A percentile compares a stretch with the other conserved stretches of the same genome.
phyloP scores from a whole-genome alignment of 768 basidiomycete genomes.

The Trametes punicea region DNA sequence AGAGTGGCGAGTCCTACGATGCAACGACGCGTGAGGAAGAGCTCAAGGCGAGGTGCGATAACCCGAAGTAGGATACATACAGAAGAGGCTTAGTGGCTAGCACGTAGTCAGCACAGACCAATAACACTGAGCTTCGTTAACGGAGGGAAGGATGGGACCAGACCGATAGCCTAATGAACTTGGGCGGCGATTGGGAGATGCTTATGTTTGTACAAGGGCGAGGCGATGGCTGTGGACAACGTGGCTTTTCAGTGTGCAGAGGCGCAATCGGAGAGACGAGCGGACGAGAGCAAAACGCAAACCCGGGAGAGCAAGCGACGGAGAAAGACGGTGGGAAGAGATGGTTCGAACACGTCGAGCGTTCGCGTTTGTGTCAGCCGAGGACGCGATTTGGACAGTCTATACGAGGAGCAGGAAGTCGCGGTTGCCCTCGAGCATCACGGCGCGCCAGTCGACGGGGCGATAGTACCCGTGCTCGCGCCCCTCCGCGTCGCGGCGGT shows the following conservation, averaged over 20 bases:
- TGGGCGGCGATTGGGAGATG: neutral
- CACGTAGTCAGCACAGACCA: neutral
- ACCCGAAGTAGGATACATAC: constrained; percentile 10
- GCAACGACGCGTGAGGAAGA: constrained; percentile 5
- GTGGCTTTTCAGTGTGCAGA: constrained; percentile 11
- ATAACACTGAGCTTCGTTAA: neutral
- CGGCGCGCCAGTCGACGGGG: constrained; percentile 60
- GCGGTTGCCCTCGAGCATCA: constrained; percentile 40
- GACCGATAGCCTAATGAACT: neutral
- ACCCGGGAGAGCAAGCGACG: neutral
- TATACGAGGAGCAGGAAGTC: constrained; percentile 60
- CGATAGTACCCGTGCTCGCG: constrained; percentile 19
- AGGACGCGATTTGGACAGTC: constrained; percentile 6
- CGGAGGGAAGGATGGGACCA: neutral
- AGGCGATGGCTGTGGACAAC: constrained; percentile 7
- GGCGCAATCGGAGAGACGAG: neutral
- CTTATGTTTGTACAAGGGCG: constrained; percentile 13
- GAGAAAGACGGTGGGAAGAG: constrained; percentile 1
- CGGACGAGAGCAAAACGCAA: constrained; percentile 1
- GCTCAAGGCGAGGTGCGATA: constrained; percentile 4
- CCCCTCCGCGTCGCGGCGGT: constrained; percentile 31
- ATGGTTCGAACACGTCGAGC: neutral
- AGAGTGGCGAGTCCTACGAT: neutral
- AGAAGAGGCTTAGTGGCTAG: neutral
- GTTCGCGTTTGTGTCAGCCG: neutral